A percentile compares a stretch with the other conserved stretches of the same genome.
These are phyloP conservation scores for Zygosaccharomyces siamensis DNA, from an alignment of 805 yeast species.

Conservation along the genomic window DNA sequence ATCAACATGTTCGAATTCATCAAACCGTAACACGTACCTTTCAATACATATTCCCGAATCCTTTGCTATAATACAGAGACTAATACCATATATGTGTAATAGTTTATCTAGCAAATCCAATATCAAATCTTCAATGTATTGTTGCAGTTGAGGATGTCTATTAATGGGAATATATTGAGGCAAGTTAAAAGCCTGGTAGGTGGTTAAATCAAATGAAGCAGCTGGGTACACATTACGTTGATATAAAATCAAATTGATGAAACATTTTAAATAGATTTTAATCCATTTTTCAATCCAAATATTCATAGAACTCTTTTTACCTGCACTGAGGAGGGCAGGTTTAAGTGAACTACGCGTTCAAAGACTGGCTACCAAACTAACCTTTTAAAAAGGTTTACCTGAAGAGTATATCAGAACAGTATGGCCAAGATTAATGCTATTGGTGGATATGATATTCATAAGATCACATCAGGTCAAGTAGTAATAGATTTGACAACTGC, in stretches of 20 bases:
- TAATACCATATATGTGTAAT: conserved; percentile 21
- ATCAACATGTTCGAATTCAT: conserved; percentile 29
- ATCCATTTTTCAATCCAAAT: conserved; percentile 28
- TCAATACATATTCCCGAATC: conserved; percentile 26
- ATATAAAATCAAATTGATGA: conserved; percentile 35
- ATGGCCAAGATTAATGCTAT: conserved; percentile 37
- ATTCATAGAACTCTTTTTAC: conserved; percentile 14
- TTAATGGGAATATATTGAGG: conserved; percentile 39
- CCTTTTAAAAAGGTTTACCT: not conserved
- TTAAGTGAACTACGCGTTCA: not conserved
- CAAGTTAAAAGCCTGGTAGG: conserved; percentile 40
- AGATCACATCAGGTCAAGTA: conserved; percentile 90
- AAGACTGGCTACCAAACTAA: no score
- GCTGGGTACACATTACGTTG: conserved; percentile 38
- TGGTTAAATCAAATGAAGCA: conserved; percentile 34
- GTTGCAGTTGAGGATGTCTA: conserved; percentile 44
- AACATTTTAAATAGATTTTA: conserved; percentile 35
- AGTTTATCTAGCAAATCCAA: conserved; percentile 26
- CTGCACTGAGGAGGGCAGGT: not conserved
- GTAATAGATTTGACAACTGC: conserved; percentile 72
- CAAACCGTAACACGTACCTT: conserved; percentile 30
- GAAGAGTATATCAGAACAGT: not conserved
- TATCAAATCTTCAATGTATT: conserved; percentile 36
- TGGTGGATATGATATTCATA: conserved; percentile 53
- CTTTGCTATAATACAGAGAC: conserved; percentile 23